phyloP scores from a whole-genome alignment of 1,284 basidiomycete genomes.

The Apiotrichum veenhuisii region DNA sequence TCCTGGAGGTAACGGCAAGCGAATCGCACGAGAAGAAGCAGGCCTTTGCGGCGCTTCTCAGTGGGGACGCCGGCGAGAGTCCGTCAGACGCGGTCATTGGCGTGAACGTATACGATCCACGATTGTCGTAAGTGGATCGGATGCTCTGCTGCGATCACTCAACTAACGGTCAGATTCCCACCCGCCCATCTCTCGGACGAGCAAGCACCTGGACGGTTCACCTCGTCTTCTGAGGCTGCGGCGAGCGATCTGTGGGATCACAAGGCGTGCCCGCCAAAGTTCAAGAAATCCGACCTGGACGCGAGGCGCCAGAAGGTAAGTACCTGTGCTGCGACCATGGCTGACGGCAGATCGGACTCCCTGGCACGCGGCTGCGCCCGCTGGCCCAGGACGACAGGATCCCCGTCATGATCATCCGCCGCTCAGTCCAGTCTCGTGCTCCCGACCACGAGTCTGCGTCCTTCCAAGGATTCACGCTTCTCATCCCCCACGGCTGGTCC shows the following conservation, averaged over 20 bases:
- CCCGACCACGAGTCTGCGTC: conserved; percentile 19
- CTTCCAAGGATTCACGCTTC: conserved; percentile 76
- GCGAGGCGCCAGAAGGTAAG: conserved; percentile 66
- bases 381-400: conserved; percentile 71
- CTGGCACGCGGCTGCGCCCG: conserved; percentile 66
- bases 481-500: conserved; percentile 78
- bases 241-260: conserved; percentile 61
- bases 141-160: background rate
- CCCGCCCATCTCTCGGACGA: conserved; percentile 14
- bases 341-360: conserved; percentile 60
- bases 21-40: conserved; percentile 52
- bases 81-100: conserved; percentile 72
- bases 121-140: conserved; percentile 30
- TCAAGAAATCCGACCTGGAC: conserved; percentile 78
- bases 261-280: conserved; percentile 60
- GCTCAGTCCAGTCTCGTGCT: conserved; percentile 55
- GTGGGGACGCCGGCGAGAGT: conserved; percentile 63
- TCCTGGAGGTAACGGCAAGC: conserved; percentile 54
- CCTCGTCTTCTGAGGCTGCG: background rate
- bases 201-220: background rate
- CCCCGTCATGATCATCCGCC: conserved; percentile 74
- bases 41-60: conserved; percentile 64
- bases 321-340: background rate
- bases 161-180: conserved; percentile 25
- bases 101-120: conserved; percentile 71